Percentiles rank a stretch among this genome's conserved stretches.
Evolutionary conservation across 2,329 filamentous ascomycete species (phyloP).

Genomic region (Blastomyces parvus): DNA sequence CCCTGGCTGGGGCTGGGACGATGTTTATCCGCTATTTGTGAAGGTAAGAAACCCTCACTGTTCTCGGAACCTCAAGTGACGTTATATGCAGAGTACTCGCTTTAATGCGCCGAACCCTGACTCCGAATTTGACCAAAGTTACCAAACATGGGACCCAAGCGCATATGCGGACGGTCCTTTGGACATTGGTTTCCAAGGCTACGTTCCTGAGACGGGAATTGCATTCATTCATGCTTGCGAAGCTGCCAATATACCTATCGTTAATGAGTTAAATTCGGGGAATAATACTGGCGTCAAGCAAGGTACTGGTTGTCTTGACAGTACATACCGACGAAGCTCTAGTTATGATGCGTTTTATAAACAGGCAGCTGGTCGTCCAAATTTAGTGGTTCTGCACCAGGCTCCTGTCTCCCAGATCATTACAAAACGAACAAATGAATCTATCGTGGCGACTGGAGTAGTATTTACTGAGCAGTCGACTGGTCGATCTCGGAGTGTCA

Average conservation of each 20-base stretch:
- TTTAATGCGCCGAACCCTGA: slow-evolving; percentile 22
- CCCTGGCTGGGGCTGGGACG: slow-evolving; percentile 17
- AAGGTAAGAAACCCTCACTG: slow-evolving; percentile 1
- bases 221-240: slow-evolving; percentile 24
- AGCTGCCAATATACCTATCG: slow-evolving; percentile 24
- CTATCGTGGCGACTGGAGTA: slow-evolving; percentile 20
- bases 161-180: slow-evolving; percentile 16
- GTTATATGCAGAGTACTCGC: slow-evolving; percentile 16
- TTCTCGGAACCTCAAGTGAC: background rate
- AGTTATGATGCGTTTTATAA: slow-evolving; percentile 26
- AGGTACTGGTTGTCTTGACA: slow-evolving; percentile 22
- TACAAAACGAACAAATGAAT: slow-evolving; percentile 10
- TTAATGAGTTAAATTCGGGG: slow-evolving; percentile 26
- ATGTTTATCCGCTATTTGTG: slow-evolving; percentile 10
- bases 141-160: slow-evolving; percentile 23
- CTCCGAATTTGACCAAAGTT: slow-evolving; percentile 22
- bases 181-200: slow-evolving; percentile 19
- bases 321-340: slow-evolving; percentile 17
- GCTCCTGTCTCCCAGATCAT: slow-evolving; percentile 23
- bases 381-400: slow-evolving; percentile 23
- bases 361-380: slow-evolving; percentile 22
- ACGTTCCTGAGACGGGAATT: slow-evolving; percentile 22
- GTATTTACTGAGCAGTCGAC: slow-evolving; percentile 22
- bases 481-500: slow-evolving; percentile 17
- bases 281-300: slow-evolving; percentile 26